Evolutionary conservation across 495 filamentous ascomycete species (phyloP).

Genomic region (Aspergillus haitiensis): DNA sequence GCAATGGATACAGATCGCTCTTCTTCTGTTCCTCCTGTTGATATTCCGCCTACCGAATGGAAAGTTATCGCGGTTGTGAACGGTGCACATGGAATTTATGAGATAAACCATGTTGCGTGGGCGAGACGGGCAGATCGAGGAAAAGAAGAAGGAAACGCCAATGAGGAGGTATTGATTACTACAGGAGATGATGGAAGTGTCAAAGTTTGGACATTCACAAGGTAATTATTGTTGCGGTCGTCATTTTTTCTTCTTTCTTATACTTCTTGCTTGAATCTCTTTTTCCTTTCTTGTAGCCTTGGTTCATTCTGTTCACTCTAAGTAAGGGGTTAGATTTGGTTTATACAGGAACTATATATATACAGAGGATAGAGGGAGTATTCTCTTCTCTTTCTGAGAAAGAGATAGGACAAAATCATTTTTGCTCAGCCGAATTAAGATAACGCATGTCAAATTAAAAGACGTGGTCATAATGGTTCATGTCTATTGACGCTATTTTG

Average conservation of each 20-base stretch:
- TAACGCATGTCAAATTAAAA: neutral
- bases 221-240: constrained; percentile 16
- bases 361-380: neutral
- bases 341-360: neutral
- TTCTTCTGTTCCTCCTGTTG: constrained; percentile 8
- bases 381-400: neutral
- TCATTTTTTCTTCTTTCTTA: neutral
- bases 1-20: constrained; percentile 38
- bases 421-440: neutral
- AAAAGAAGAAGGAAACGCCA: constrained; percentile 33
- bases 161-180: constrained; percentile 72
- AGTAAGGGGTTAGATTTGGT: neutral
- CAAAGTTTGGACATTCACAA: constrained; percentile 62
- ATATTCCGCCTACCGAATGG: constrained; percentile 58
- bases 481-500: constrained; percentile 17
- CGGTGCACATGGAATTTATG: constrained; percentile 83
- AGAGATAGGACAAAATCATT: neutral
- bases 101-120: constrained; percentile 90
- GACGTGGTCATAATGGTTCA: constrained; percentile 11
- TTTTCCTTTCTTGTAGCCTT: neutral
- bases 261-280: neutral
- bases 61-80: constrained; percentile 60
- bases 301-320: no score
- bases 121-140: constrained; percentile 46
- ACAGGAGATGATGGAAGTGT: constrained; percentile 81